Percentiles rank a stretch among this genome's conserved stretches.
phyloP scores from a whole-genome alignment of 1,284 basidiomycete genomes.

The Ustilago curta region DNA sequence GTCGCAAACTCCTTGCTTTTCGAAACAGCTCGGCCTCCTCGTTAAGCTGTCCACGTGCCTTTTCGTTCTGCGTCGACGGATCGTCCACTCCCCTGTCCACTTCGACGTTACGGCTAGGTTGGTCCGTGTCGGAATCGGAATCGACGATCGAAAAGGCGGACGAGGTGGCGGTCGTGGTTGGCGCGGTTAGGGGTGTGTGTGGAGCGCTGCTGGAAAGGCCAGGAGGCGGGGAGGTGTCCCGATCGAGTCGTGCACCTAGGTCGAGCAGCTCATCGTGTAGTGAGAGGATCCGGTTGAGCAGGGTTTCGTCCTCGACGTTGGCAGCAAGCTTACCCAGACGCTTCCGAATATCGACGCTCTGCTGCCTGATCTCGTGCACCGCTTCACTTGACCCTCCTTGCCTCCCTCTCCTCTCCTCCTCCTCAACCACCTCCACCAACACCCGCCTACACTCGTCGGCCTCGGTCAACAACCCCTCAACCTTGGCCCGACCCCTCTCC shows the following conservation, averaged over 20 bases:
- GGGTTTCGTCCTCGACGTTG: conserved; percentile 30
- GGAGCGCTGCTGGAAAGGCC: background rate
- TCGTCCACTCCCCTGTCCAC: background rate
- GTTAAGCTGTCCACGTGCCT: conserved; percentile 54
- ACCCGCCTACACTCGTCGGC: conserved; percentile 49
- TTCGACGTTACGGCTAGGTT: too few relatives aligned
- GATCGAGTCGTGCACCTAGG: conserved; percentile 8
- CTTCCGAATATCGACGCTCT: conserved; percentile 38
- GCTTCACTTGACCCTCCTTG: conserved; percentile 51
- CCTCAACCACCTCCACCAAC: conserved; percentile 43
- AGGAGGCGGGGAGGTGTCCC: too few relatives aligned
- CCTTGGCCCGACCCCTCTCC: conserved; percentile 37
- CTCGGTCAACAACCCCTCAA: conserved; percentile 29
- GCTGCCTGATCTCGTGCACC: conserved; percentile 51
- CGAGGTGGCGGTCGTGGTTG: conserved; percentile 44
- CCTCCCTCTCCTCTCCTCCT: conserved; percentile 47
- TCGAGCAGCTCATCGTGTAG: conserved; percentile 57
- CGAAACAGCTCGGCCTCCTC: conserved; percentile 65
- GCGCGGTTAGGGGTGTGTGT: conserved; percentile 30
- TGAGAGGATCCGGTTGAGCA: conserved; percentile 34
- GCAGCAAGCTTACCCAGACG: conserved; percentile 34
- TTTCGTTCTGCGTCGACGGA: conserved; percentile 28
- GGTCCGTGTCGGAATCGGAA: conserved; percentile 62
- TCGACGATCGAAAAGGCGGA: conserved; percentile 60
- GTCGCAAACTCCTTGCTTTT: conserved; percentile 51